A percentile compares a stretch with the other conserved stretches of the same genome.
Conservation (phyloP, 169 alveolate species). For the Plasmodium fragile region DNA sequence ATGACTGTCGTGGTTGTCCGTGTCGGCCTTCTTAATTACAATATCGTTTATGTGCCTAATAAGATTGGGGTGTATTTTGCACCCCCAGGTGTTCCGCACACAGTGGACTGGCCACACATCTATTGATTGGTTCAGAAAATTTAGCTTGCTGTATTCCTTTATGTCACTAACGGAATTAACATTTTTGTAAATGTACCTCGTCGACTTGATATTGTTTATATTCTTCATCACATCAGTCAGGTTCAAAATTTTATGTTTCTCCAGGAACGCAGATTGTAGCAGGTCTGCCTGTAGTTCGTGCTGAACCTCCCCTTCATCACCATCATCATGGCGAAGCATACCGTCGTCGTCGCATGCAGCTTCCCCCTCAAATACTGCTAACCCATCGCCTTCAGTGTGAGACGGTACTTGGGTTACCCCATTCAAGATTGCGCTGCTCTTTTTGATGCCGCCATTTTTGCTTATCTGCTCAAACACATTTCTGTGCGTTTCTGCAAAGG, state of each 20-base stretch:
- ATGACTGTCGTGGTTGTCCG: constrained; percentile 32
- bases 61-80: constrained; percentile 46
- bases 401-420: neutral
- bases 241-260: constrained; percentile 16
- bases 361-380: neutral
- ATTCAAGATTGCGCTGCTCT: neutral
- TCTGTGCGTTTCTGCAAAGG: constrained; percentile 70
- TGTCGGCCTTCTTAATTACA: constrained; percentile 45
- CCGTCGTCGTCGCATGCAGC: neutral
- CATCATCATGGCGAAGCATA: neutral
- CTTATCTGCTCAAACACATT: constrained; percentile 21
- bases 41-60: constrained; percentile 54
- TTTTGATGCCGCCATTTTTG: neutral
- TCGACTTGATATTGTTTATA: neutral
- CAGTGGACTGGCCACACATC: constrained; percentile 76
- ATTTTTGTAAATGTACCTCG: constrained; percentile 22
- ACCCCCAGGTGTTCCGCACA: constrained; percentile 41
- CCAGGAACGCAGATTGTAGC: neutral
- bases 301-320: neutral
- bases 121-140: constrained; percentile 38
- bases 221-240: constrained; percentile 53
- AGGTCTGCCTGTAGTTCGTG: neutral
- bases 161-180: constrained; percentile 49
- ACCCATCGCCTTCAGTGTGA: neutral
- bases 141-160: constrained; percentile 30